These are phyloP conservation scores for Heliamphora pulchella DNA, from an alignment of 179 eudicot genomes.

Conservation along the genomic window DNA sequence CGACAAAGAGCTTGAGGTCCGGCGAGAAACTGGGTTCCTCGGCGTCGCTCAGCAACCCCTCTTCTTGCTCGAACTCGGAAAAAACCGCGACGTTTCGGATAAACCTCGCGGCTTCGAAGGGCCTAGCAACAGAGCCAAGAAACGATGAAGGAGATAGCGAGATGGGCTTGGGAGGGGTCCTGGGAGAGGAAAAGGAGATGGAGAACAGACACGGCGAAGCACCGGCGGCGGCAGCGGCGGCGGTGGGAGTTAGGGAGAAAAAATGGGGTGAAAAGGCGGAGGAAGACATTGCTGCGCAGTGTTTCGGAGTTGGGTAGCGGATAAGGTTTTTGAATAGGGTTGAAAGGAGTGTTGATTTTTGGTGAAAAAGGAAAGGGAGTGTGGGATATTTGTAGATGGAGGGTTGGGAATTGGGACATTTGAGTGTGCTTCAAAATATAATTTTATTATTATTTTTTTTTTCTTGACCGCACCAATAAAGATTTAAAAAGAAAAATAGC, in stretches of 20 bases:
- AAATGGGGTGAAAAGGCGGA: constrained; percentile 18
- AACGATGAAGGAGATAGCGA: background rate
- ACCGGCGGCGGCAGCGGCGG: constrained; percentile 15
- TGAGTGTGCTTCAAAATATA: too few relatives aligned
- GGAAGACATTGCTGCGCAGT: constrained; percentile 20
- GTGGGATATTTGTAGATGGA: background rate
- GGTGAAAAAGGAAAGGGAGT: background rate
- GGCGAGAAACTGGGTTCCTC: constrained; percentile 42
- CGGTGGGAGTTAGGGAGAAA: constrained; percentile 22
- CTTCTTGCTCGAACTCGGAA: constrained; percentile 46
- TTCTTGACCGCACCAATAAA: too few relatives aligned
- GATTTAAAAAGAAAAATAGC: too few relatives aligned
- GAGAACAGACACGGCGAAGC: background rate
- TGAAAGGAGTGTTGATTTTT: background rate
- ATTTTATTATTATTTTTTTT: too few relatives aligned
- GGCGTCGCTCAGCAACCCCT: constrained; percentile 23
- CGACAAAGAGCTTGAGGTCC: constrained; percentile 74
- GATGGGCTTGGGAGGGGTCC: constrained; percentile 14
- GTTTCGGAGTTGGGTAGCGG: background rate
- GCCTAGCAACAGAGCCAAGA: background rate
- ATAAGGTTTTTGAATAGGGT: constrained; percentile 19
- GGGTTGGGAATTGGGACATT: too few relatives aligned
- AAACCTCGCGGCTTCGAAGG: background rate
- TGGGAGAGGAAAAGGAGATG: constrained; percentile 16
- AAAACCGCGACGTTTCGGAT: constrained; percentile 35